These are phyloP conservation scores for Kwoniella shandongensis DNA, from an alignment of 768 basidiomycete genomes.

Conservation along the genomic window DNA sequence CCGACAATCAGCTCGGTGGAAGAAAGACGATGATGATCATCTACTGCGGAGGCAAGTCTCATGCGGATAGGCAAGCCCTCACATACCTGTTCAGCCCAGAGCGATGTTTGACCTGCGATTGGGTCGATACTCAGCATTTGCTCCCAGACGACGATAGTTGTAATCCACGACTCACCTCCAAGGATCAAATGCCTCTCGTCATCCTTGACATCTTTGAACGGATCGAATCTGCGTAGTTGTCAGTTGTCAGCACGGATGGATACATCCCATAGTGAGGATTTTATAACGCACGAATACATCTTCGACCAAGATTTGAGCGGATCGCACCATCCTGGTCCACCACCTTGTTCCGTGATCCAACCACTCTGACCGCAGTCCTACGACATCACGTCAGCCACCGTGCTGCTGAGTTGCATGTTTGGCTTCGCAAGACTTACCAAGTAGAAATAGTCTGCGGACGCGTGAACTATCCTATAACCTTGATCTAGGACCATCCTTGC, in stretches of 20 bases:
- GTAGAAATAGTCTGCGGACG: conserved; percentile 75
- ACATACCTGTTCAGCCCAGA: conserved; percentile 64
- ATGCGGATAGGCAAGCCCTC: no score
- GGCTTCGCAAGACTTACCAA: conserved; percentile 56
- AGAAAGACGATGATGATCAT: no score
- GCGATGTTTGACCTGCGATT: conserved; percentile 58
- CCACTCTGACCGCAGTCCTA: conserved; percentile 71
- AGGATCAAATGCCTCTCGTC: conserved; percentile 62
- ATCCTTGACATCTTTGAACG: conserved; percentile 60
- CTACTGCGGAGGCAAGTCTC: no score
- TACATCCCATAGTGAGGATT: not conserved
- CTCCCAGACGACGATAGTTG: not conserved
- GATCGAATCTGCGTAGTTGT: conserved; percentile 74
- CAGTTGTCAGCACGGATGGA: no score
- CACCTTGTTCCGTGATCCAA: conserved; percentile 62
- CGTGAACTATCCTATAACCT: conserved; percentile 66
- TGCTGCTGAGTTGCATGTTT: not conserved
- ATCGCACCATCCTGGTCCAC: conserved; percentile 62
- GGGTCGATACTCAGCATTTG: not conserved
- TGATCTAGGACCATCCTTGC: conserved; percentile 64
- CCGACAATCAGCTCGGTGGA: no score
- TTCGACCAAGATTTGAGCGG: conserved; percentile 79
- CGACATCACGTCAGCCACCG: not conserved
- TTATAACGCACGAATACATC: conserved; percentile 52
- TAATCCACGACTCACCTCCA: conserved; percentile 59